phyloP scores from a whole-genome alignment of 2,329 filamentous ascomycete species.

The Cytospora leucostoma region DNA sequence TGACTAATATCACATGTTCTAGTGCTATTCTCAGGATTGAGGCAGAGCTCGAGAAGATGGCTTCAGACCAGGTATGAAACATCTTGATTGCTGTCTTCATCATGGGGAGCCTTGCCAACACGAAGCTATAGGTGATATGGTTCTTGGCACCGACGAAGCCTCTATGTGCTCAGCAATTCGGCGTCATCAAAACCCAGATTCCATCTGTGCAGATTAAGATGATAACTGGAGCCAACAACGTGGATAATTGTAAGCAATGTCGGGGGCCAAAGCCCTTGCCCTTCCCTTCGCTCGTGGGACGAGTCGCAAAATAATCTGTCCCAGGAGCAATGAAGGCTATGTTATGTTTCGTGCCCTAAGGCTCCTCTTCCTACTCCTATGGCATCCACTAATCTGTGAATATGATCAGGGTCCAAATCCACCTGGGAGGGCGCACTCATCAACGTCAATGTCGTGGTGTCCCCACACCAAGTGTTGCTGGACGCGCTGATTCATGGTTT shows the following conservation, averaged over 20 bases:
- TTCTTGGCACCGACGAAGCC: constrained; percentile 71
- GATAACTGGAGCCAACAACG: constrained; percentile 67
- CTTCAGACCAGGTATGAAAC: constrained; percentile 52
- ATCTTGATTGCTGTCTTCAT: constrained; percentile 1
- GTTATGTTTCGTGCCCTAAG: background rate
- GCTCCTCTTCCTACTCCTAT: background rate
- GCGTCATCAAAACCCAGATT: constrained; percentile 61
- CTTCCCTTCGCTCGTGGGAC: background rate
- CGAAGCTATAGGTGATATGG: constrained; percentile 60
- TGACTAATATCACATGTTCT: background rate
- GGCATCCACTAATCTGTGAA: background rate
- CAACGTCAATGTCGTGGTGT: constrained; percentile 71
- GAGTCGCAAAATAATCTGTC: background rate
- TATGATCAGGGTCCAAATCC: constrained; percentile 47
- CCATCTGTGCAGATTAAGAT: constrained; percentile 60
- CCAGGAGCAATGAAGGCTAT: background rate
- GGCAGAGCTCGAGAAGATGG: constrained; percentile 59
- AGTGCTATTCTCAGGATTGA: constrained; percentile 70
- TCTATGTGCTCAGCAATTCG: constrained; percentile 66
- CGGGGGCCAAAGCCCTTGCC: constrained; percentile 38
- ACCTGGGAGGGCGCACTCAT: constrained; percentile 69
- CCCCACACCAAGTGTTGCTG: constrained; percentile 72
- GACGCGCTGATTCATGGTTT: constrained; percentile 78
- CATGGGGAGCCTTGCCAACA: constrained; percentile 24
- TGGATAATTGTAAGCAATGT: constrained; percentile 62